Base-by-base conservation (phyloP, 306 rosid genomes). In the Mimosa bimucronata region DNA sequence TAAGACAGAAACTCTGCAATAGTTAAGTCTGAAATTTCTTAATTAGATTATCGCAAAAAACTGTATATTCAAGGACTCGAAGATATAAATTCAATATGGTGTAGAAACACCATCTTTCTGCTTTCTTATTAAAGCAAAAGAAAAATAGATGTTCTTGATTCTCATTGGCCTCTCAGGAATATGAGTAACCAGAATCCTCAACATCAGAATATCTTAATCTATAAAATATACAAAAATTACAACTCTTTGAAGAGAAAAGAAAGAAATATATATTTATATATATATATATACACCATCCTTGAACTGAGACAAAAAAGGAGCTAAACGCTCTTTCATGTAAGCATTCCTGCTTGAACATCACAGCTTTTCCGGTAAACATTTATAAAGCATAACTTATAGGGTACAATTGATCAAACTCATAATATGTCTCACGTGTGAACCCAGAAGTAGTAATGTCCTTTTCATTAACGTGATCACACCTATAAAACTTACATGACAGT, bases 401-500 rank as follows among this genome's bases (percentile, higher is more conserved):
- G 50, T 26, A 37, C 21, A n/a, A 37, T 21, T 55, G 55, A 58
- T 16, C 55, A 58, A 23, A 60, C 38, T 13, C 7, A 6, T 6
- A 2, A n/a, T 67, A 44, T 67, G 40, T 67, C 73, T 67, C 73
- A 44, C 4, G 11, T 21, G 52, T n/a, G 50, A 40, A 40, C 7
- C 73, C 2, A n/a, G 30, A 40, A 38, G 4, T 38, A 67, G 52
- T 7, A 57, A 71, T 79, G 69, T 71, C 79, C 68, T 62, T 52
- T 74, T 62, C 73, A 78, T 37, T 76, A 38, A 71, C 42, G 77
- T 66, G 73, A 70, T 30, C 38, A 68, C 37, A 53, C 78, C 83
- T 48, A 78, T 41, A 66, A 60, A 15, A 70, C 19, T 45, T 55
- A 77, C 68, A 53, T 83, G 78, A 53, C 48, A 30, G 67, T 31